Evolutionary conservation across 257 asterid genomes (phyloP).

Genomic region (Cinchona pubescens): DNA sequence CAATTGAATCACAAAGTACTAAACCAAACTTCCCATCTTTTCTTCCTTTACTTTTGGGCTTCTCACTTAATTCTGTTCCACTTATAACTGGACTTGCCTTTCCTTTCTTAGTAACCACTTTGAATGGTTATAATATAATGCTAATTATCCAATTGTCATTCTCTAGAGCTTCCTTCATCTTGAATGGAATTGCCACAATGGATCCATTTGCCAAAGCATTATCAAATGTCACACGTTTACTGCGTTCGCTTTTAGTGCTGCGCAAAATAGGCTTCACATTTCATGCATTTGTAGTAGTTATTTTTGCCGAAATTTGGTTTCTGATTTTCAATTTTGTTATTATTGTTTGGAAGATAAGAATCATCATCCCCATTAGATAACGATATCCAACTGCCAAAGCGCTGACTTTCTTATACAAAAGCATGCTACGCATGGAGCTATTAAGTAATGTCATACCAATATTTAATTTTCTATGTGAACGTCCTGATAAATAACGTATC

Average conservation of each 20-base stretch:
- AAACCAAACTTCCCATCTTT: slow-evolving; percentile 50
- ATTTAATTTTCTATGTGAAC: slow-evolving; percentile 84
- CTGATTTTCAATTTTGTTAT: background rate
- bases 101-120: slow-evolving; percentile 35
- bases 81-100: slow-evolving; percentile 75
- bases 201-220: slow-evolving; percentile 37
- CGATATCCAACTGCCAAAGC: slow-evolving; percentile 66
- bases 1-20: slow-evolving; percentile 52
- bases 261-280: slow-evolving; percentile 44
- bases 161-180: slow-evolving; percentile 19
- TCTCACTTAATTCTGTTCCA: slow-evolving; percentile 56
- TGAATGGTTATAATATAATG: slow-evolving; percentile 43
- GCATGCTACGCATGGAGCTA: slow-evolving; percentile 78
- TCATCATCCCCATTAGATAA: slow-evolving; percentile 45
- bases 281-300: background rate
- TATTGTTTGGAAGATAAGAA: slow-evolving; percentile 19
- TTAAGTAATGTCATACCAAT: slow-evolving; percentile 80
- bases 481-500: slow-evolving; percentile 90
- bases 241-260: slow-evolving; percentile 63
- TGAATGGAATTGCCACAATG: slow-evolving; percentile 29
- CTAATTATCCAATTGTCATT: slow-evolving; percentile 63
- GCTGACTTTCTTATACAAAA: slow-evolving; percentile 54
- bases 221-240: slow-evolving; percentile 45
- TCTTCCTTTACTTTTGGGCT: slow-evolving; percentile 28
- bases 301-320: background rate